Base-by-base conservation (phyloP, 108 stramenopile genomes). In the Nitzschia sp. region DNA sequence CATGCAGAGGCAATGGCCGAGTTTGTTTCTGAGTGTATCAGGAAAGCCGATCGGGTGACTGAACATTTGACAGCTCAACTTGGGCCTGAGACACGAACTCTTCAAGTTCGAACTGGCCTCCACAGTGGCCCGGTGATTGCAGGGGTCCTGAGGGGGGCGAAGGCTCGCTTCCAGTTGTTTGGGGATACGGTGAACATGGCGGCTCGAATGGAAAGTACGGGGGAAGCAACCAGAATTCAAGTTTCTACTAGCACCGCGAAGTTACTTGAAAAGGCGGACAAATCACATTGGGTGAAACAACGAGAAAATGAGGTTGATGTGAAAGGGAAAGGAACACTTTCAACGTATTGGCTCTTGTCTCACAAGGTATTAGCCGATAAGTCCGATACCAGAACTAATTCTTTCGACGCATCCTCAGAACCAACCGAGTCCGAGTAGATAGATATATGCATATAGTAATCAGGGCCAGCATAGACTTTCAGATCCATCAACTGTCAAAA, bases 321-420 rank as follows among this genome's bases (percentile, higher is more conserved):
- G 53, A 66, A 66, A 40, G 65, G 65, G 11, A 53, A 53, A 10
- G 65, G 65, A 17, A 39, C 15, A 37, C 51, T 66, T 53, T 53
- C 54, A 38, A 66, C 65, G 8, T 66, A 34, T 19, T 66, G 59
- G 59, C 59, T 60, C 19, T 10, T 37, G 37, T 11, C 38, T 10
- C 12, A 60, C 10, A 39, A 54, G 17, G 53, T 54, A 1, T 5
- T 34, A 34, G 29, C 29, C 29, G 29, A 34, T 5, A 34, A 34
- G 29, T 34, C 29, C 29, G 29, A 34, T 34, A 5, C 3, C 29
- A 34, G 5, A 5, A 34, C 1, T 34, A 1, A 34, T 3, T 34
- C 29, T 34, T 34, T 34, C 29, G 29, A 34, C 5, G 5, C 29
- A 1, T 34, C 29, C 29, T 34, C 29, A 34, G 29, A 34, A 5